Evolutionary conservation across 2,329 filamentous ascomycete species (phyloP), one percentile per base, ranked within the genome.

Genomic region (Alternaria hordeiaustralica): DNA sequence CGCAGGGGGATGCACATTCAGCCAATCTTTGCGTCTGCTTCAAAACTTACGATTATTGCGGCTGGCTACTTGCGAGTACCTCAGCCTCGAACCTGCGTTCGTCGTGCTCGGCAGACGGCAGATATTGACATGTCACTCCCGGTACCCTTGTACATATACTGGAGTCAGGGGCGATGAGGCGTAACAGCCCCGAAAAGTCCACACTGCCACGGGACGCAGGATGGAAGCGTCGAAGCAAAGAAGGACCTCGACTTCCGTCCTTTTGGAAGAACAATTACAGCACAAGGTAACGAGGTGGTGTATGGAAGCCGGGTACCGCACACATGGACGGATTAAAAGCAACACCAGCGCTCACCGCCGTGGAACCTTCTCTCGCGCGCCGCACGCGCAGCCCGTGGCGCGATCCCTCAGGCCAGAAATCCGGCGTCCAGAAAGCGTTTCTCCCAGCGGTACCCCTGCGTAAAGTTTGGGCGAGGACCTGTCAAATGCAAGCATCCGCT

Each of bases 401-500:
- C 49, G 30, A 43, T 50, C 60, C 55, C 54, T 44, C 13, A 20
- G 15, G 30, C 45, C 30, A 43, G 47, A 53, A 28, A 36, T 50
- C 47, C 18, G 26, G 15, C 33, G 33, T 53, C 11, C 43, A 50
- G 26, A 18, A 41, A 23, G 26, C 25, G 15, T 25, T 36, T n/a
- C 43, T 41, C 26, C 36, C 30, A 28, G 21, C 15, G 33, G 30
- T 13, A 55, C n/a, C 41, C 55, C 51, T 28, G 55, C 15, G 49
- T 41, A 45, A 36, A 45, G 56, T 50, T 50, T 60, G 60, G 20
- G 28, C 44, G 43, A 55, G 47, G 50, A 58, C 56, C 60, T 60
- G 60, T 63, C 56, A 60, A 36, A 63, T 55, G 60, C 60, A 54
- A 20, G 30, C 44, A 55, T 55, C 60, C 56, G 56, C 56, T 18